Evolutionary conservation across 2,329 filamentous ascomycete species (phyloP), one percentile per base, ranked within the genome.

Genomic region (Claviceps pazoutovae): DNA sequence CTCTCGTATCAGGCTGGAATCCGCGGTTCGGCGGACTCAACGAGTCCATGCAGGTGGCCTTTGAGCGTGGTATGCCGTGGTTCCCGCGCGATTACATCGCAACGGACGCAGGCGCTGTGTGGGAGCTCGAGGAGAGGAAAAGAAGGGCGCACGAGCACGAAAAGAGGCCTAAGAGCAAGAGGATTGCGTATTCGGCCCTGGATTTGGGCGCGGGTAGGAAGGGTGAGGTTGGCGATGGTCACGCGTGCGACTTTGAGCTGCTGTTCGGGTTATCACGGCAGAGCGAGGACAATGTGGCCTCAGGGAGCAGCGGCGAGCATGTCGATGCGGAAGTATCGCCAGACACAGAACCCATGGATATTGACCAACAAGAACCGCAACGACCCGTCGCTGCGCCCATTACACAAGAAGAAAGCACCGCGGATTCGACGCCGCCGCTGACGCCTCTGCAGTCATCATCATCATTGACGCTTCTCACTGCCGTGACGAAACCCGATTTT

Each of bases 31-130:
- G 87, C 1, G 91, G 93, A 0, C 61, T 96, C 36, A 75, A 87
- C 45, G 86, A 98, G 66, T 74, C 81, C 49, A 79, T 82, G 38
- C 91, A 97, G 63, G 75, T 95, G 21, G 72, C 82, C 1, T 95
- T 95, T 62, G 90, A 97, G 68, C 78, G 82, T 19, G 80, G 80
- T 0, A 69, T 76, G 39, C 81, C 88, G 1, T 94, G 86, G 79
- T 98, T 95, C 61, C 93, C 93, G 0, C 84, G 80, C 3, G 93
- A 98, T 64, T 87, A 80, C 56, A 82, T 87, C 0, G 87, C 83
- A 4, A 95, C 89, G 0, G 75, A 78, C 52, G 85, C 89, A 2
- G 93, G 93, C 1, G 82, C 79, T 63, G 71, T 74, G 16, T 96
- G 89, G 87, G 86, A 94, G 64, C 62, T 80, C 37, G 74, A 79